These are phyloP conservation scores for Lentinula guzmanii DNA, from an alignment of 768 basidiomycete genomes.

Conservation along the genomic window DNA sequence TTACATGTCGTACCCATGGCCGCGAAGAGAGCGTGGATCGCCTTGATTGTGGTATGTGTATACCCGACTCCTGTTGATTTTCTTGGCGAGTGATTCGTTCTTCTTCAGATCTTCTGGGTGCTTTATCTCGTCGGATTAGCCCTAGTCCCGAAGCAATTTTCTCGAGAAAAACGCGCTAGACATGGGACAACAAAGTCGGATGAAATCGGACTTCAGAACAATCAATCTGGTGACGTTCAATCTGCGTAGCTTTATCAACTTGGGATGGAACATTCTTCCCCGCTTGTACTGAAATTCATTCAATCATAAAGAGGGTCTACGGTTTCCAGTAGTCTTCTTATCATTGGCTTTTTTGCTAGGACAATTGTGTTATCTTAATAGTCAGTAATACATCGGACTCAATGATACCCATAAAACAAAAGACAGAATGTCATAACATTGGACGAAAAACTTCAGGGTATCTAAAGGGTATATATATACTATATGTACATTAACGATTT, in stretches of 20 bases:
- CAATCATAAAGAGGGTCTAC: background rate
- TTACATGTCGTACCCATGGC: slow-evolving; percentile 28
- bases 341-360: background rate
- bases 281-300: background rate
- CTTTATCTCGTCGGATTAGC: slow-evolving; percentile 36
- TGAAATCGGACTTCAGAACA: background rate
- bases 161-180: slow-evolving; percentile 26
- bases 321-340: background rate
- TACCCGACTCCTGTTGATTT: background rate
- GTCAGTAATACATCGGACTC: background rate
- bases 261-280: background rate
- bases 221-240: background rate
- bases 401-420: background rate
- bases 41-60: slow-evolving; percentile 31
- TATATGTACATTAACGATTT: background rate
- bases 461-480: background rate
- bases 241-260: background rate
- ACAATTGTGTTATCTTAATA: background rate
- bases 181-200: slow-evolving; percentile 2
- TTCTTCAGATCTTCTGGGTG: slow-evolving; percentile 38
- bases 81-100: background rate
- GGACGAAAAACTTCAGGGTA: background rate
- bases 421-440: background rate
- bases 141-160: slow-evolving; percentile 39
- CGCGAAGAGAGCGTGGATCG: slow-evolving; percentile 42